phyloP scores from a whole-genome alignment of 2,329 filamentous ascomycete genomes.

The Canariomyces notabilis region DNA sequence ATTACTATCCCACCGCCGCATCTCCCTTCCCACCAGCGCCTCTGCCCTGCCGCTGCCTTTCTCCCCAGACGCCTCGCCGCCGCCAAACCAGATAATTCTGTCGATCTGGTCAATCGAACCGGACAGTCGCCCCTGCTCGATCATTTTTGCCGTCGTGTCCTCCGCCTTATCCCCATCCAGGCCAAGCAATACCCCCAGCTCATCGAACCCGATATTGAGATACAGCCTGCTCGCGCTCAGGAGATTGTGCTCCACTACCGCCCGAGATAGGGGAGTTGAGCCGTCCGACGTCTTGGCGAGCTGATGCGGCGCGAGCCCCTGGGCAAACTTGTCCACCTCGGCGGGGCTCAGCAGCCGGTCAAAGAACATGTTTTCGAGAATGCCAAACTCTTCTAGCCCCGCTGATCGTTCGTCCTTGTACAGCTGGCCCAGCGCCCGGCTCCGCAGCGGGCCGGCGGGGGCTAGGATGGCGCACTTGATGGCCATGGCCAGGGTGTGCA shows the following conservation, averaged over 20 bases:
- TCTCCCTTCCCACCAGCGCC: conserved; percentile 60
- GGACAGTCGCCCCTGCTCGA: conserved; percentile 83
- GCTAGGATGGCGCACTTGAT: conserved; percentile 91
- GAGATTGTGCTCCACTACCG: conserved; percentile 93
- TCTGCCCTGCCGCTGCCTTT: conserved; percentile 63
- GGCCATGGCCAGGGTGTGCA: conserved; percentile 78
- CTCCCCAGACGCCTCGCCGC: conserved; percentile 62
- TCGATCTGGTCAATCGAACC: conserved; percentile 95
- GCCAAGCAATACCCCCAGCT: conserved; percentile 71
- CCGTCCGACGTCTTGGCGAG: conserved; percentile 86
- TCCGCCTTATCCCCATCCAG: conserved; percentile 78
- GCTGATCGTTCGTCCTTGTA: conserved; percentile 88
- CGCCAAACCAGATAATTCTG: conserved; percentile 80
- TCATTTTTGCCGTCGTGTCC: conserved; percentile 88
- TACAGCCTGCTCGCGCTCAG: conserved; percentile 78
- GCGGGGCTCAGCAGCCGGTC: conserved; percentile 73
- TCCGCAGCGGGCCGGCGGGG: conserved; percentile 80
- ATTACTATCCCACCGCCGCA: conserved; percentile 84
- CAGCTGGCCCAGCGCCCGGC: conserved; percentile 71
- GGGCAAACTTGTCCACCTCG: conserved; percentile 84
- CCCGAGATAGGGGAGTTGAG: conserved; percentile 85
- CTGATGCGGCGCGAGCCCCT: conserved; percentile 78
- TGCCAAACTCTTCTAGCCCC: conserved; percentile 72
- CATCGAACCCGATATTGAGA: conserved; percentile 70
- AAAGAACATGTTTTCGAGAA: conserved; percentile 96